Evolutionary conservation across 805 yeast genomes (phyloP), one percentile per base, ranked within the genome.

Genomic region (Starmerella stellata): DNA sequence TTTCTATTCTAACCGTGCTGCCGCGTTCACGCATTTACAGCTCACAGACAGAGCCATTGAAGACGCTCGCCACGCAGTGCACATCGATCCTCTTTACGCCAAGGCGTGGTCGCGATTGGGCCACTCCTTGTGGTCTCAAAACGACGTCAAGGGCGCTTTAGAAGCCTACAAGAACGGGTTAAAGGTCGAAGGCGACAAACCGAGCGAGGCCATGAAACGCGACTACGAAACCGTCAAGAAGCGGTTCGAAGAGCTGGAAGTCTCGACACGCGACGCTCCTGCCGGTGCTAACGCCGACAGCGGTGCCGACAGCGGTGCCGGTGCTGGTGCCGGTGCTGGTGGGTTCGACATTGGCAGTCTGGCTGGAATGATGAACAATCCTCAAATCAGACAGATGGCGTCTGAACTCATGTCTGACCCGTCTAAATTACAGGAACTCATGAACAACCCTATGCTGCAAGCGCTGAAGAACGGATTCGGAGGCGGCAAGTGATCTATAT

Each of bases 71-170:
- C 64, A 65, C 39, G 94, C 98, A 31, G 74, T 82, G 41, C 68
- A 70, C 44, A 63, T 75, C 38, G 83, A 87, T 54, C 78, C 95
- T 38, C 52, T 63, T 5, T 90, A 81, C 52, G 74, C 94, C 24
- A 85, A 87, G 64, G 95, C 93, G 9, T 90, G 83, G 68, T 80
- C 95, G 4, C 76, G 98, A 59, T 66, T 90, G 49, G 98, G 96
- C 2, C 72, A 85, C 50, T 96, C 98, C 4, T 74, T 77, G 55
- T 87, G 77, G 58, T 93, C 95, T n/a, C 65, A 78, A 43, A 93
- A 93, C n/a, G 87, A 85, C 55, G 75, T 87, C 42, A 74, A 78
- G 59, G 93, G 78, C 38, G 72, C 98, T 11, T 65, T 83, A 65
- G 78, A 82, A 35, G 95, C 96, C 21, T 90, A 90, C 62, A 75